Evolutionary conservation across 371 early-diverging fungal genomes (phyloP), one percentile per base, ranked within the genome.

Genomic region (Coemansia sp.): DNA sequence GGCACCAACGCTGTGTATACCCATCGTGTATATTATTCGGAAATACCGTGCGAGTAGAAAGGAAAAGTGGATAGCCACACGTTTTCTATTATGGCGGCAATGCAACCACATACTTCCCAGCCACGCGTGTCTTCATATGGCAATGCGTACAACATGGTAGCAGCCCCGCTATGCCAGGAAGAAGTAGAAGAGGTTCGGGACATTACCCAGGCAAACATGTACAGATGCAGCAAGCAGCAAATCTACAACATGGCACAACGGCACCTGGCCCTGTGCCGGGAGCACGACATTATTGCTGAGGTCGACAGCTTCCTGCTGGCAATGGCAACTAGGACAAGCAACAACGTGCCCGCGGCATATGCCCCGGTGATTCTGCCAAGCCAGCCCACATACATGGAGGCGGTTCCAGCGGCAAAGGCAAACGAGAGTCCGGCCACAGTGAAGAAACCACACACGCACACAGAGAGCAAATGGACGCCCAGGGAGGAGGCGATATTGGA

Each of bases 391-490:
- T 5, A 2, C n/a, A 26, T 2, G 5, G 9, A 1, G 34, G 47
- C 30, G 35, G 48, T 6, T 20, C 20, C 20, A 20, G 20, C 20
- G 20, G 20, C 20, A 20, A 20, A 20, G 20, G 20, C 20, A 20
- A 20, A 20, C 20, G 20, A 20, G 20, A 20, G 20, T 20, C 20
- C 20, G 20, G 20, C 20, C 20, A 20, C 20, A 20, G 20, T 20
- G 20, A 48, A 57, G 20, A 48, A 57, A 10, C 57, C 57, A 6
- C 42, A 9, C 34, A 35, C 6, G 11, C 9, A 35, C 14, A 16
- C 36, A 4, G 20, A 47, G 4, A 57, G 57, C 30, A 57, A 57
- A 31, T 57, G 57, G 57, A 20, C 47, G 10, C 6, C 20, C 11
- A 3, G 9, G 1, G 57, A 57, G 38, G 20, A 13, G 0, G 47